A percentile compares a stretch with the other conserved stretches of the same genome.
These are phyloP conservation scores for Brettanomyces nanus DNA, from an alignment of 805 yeast genomes.

Conservation along the genomic window DNA sequence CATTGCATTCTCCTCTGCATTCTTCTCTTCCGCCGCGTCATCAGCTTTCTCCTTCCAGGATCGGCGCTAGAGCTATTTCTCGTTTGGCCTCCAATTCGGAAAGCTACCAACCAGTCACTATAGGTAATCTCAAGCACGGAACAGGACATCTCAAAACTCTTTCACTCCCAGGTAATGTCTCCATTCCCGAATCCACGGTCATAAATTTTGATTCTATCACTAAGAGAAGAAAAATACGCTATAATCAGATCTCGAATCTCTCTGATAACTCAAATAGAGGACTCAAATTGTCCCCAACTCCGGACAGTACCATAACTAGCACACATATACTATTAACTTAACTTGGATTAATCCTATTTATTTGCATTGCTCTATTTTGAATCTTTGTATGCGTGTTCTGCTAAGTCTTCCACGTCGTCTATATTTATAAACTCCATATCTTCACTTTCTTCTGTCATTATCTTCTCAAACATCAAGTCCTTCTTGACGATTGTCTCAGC, in stretches of 20 bases:
- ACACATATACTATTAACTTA: too few relatives aligned
- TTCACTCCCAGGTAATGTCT: slow-evolving; percentile 32
- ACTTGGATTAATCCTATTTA: too few relatives aligned
- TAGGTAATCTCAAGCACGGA: slow-evolving; percentile 21
- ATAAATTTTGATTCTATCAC: slow-evolving; percentile 16
- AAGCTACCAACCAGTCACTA: slow-evolving; percentile 16
- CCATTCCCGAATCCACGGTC: slow-evolving; percentile 25
- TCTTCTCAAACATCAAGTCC: slow-evolving; percentile 51
- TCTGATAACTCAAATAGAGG: too few relatives aligned
- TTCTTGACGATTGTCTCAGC: slow-evolving; percentile 29
- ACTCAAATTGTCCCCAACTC: too few relatives aligned
- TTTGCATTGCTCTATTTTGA: too few relatives aligned
- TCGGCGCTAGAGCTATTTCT: slow-evolving; percentile 69
- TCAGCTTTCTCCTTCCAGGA: slow-evolving; percentile 59
- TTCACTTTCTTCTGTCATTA: slow-evolving; percentile 29
- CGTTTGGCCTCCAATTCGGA: slow-evolving; percentile 25
- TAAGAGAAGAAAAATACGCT: too few relatives aligned
- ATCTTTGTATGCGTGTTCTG: slow-evolving; percentile 47
- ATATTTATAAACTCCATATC: slow-evolving; percentile 39
- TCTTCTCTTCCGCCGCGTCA: slow-evolving; percentile 20
- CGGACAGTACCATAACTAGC: too few relatives aligned
- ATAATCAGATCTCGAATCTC: too few relatives aligned
- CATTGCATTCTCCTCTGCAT: background rate
- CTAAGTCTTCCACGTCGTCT: slow-evolving; percentile 49
- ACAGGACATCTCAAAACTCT: slow-evolving; percentile 29